These are phyloP conservation scores for Cordyceps javanica DNA, from an alignment of 2,329 filamentous ascomycete genomes.

Conservation along the genomic window DNA sequence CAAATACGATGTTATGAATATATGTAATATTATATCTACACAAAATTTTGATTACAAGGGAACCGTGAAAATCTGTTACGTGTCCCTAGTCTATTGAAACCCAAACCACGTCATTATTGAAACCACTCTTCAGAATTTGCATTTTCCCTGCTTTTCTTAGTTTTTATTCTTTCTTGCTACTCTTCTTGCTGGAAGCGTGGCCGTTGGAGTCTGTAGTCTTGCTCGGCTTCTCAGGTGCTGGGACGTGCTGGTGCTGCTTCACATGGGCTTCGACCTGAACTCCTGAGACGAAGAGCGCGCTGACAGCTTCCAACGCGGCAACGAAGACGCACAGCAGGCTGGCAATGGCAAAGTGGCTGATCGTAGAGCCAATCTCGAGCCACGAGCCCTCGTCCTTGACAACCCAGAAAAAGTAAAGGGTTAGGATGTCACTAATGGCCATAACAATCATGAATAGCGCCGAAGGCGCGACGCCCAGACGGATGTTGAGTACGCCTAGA, in stretches of 20 bases:
- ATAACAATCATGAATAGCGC: conserved; percentile 94
- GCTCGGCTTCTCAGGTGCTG: not conserved
- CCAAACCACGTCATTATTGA: not conserved
- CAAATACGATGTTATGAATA: not conserved
- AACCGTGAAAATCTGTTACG: not conserved
- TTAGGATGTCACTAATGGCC: conserved; percentile 84
- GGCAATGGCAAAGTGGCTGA: conserved; percentile 91
- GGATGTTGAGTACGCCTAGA: conserved; percentile 83
- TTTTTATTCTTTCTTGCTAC: conserved; percentile 11
- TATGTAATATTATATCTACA: not conserved
- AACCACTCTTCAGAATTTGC: not conserved
- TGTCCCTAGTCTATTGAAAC: not conserved
- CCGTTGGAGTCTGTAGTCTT: not conserved
- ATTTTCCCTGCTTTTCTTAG: not conserved
- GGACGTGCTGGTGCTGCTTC: not conserved
- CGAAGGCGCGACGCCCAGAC: conserved; percentile 76
- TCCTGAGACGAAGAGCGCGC: conserved; percentile 74
- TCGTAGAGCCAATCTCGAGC: conserved; percentile 95
- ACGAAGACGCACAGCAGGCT: conserved; percentile 88
- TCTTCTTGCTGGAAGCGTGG: not conserved
- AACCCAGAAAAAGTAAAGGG: conserved; percentile 95
- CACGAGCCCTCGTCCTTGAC: conserved; percentile 95
- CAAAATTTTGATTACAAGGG: not conserved
- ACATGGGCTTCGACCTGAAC: conserved; percentile 54
- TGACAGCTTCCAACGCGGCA: conserved; percentile 76